Conservation (phyloP, 2,329 filamentous ascomycete genomes). For the Corynespora cassiicola region DNA sequence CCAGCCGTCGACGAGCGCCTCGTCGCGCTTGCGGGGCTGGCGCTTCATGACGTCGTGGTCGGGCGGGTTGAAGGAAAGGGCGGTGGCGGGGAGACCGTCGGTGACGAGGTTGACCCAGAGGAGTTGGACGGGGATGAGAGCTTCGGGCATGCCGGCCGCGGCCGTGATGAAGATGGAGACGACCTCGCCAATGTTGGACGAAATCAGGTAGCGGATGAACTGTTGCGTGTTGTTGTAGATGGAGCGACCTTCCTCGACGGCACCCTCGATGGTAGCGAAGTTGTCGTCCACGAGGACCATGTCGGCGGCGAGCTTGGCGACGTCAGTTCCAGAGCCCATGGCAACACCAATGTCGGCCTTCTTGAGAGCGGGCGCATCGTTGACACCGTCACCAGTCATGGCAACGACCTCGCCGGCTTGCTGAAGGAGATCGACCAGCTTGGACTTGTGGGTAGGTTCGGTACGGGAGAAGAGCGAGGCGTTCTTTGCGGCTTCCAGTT, state of each 20-base stretch:
- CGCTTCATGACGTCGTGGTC: conserved; percentile 98
- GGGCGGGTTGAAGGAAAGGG: conserved; percentile 96
- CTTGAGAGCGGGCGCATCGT: conserved; percentile 96
- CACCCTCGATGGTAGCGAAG: conserved; percentile 95
- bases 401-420: conserved; percentile 92
- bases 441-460: conserved; percentile 96
- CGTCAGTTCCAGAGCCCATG: conserved; percentile 97
- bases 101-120: conserved; percentile 99
- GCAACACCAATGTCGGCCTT: conserved; percentile 99
- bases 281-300: conserved; percentile 99
- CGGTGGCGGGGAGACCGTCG: conserved; percentile 94
- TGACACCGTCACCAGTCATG: conserved; percentile 99
- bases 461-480: conserved; percentile 96
- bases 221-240: conserved; percentile 99
- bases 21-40: conserved; percentile 87
- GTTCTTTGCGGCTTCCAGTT: conserved; percentile 81
- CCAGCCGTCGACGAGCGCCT: conserved; percentile 92
- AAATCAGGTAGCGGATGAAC: conserved; percentile 98
- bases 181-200: conserved; percentile 98
- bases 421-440: conserved; percentile 94
- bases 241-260: conserved; percentile 94
- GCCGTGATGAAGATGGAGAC: conserved; percentile 99
- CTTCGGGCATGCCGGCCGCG: conserved; percentile 95
- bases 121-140: conserved; percentile 93
- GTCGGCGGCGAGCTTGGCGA: conserved; percentile 93